Base-by-base conservation (phyloP, 176 grass and related monocot genomes). In the Avena sativa region DNA sequence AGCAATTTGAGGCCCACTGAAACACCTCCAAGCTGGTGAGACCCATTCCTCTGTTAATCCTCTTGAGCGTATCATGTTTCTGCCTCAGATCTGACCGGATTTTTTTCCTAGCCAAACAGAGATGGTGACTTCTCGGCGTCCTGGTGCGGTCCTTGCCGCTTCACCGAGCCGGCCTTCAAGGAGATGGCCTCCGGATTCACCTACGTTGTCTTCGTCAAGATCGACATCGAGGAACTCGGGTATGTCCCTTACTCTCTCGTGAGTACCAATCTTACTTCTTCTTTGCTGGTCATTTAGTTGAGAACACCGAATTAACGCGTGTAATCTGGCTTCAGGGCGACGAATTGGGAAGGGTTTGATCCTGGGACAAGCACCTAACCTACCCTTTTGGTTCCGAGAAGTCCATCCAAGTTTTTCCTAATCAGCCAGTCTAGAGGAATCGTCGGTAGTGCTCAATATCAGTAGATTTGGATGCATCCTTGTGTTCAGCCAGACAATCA, bases 111-210 rank as follows among this genome's bases (percentile, higher is more conserved):
- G 23, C 23, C 23, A 23, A 23, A 23, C 23, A 23, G 23, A 23
- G 23, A 92, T 95, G 79, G 86, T 95, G 93, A 98, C 79, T 98
- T 98, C 84, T 89, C 90, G 20, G 93, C 93, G 28, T 85, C 87
- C 7, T 95, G 96, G 96, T 95, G 96, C 73, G 93, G 93, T 43
- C 92, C 96, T 2, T 98, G 96, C 92, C 90, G 88, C 79, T 85
- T 89, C 85, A 95, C 95, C 46, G 87, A 93, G 81, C 96, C 93
- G 8, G 79, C 81, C 14, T 94, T 95, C 89, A 92, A 93, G 89
- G 92, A 79, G 32, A 85, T 98, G 85, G 86, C 93, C 60, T 74
- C 67, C 63, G 78, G 64, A 74, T 90, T 87, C 79, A 2, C 82
- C 68, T 58, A 59, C 44, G 88, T 58, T 13, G 38, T 83, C 69